Percentiles rank a stretch among this genome's conserved stretches.
phyloP scores from a whole-genome alignment of 2,329 filamentous ascomycete genomes.

The Penicillium capsulatum region DNA sequence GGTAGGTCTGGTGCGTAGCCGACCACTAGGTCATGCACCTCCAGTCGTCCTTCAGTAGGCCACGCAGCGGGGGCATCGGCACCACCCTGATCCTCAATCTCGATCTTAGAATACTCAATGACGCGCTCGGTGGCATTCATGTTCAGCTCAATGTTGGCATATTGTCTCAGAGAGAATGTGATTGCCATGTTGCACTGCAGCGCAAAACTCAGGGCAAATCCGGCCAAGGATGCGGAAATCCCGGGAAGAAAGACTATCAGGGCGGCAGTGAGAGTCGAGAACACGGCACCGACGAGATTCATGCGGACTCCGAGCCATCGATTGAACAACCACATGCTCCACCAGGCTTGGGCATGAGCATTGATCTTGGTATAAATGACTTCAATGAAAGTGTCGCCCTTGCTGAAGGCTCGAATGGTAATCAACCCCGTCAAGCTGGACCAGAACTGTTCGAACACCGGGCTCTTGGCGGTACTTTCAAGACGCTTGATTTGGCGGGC shows the following conservation, averaged over 20 bases:
- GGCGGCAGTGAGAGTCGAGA: constrained; percentile 61
- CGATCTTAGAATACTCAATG: constrained; percentile 51
- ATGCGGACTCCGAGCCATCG: constrained; percentile 74
- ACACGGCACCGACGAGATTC: constrained; percentile 65
- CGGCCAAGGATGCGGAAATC: constrained; percentile 67
- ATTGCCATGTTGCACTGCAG: constrained; percentile 65
- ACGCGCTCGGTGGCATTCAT: constrained; percentile 41
- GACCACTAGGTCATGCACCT: constrained; percentile 69
- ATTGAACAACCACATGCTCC: constrained; percentile 68
- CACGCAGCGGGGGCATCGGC: constrained; percentile 26
- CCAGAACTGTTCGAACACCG: constrained; percentile 75
- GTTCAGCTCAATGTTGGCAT: constrained; percentile 63
- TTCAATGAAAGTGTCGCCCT: constrained; percentile 61
- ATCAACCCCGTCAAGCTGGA: constrained; percentile 67
- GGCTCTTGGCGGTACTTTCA: constrained; percentile 71
- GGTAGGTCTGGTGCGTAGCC: constrained; percentile 67
- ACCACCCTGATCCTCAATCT: constrained; percentile 26
- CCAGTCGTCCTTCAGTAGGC: constrained; percentile 59
- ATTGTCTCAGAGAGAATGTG: constrained; percentile 63
- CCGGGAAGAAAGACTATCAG: constrained; percentile 59
- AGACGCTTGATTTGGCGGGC: constrained; percentile 72
- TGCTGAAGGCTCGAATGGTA: constrained; percentile 72
- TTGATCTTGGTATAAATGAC: constrained; percentile 69
- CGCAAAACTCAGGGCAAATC: constrained; percentile 71
- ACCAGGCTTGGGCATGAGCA: constrained; percentile 61